Conservation (phyloP, 2,329 filamentous ascomycete genomes). For the Apiospora pterosperma region DNA sequence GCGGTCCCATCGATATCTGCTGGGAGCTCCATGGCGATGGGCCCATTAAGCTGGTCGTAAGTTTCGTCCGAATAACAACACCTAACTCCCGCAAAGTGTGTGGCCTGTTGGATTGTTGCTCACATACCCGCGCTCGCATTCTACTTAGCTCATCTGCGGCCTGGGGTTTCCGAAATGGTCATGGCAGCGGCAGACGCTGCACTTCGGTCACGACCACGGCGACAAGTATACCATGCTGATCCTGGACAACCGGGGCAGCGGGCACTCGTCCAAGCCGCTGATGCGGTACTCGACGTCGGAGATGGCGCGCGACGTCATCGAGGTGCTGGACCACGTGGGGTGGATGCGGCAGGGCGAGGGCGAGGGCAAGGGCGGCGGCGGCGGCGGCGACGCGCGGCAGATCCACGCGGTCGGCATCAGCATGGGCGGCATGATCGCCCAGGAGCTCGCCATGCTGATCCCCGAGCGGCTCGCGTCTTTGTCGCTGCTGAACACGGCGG, state of each 20-base stretch:
- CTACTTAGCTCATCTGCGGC: conserved; percentile 71
- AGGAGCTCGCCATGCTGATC: conserved; percentile 64
- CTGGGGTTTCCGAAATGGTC: conserved; percentile 64
- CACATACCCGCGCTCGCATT: not conserved
- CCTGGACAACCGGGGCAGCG: conserved; percentile 83
- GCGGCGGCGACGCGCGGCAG: conserved; percentile 30
- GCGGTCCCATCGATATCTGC: conserved; percentile 71
- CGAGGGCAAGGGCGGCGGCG: too few relatives aligned
- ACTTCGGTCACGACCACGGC: conserved; percentile 71
- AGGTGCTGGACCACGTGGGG: conserved; percentile 61
- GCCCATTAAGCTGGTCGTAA: conserved; percentile 67
- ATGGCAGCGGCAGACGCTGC: conserved; percentile 80
- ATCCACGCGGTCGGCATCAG: conserved; percentile 74
- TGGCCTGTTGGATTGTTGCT: not conserved
- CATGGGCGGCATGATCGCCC: conserved; percentile 90
- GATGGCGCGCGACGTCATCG: conserved; percentile 77
- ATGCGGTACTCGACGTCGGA: conserved; percentile 76
- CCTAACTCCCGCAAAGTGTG: conserved; percentile 3
- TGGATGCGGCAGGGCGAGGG: too few relatives aligned
- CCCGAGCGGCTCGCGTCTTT: conserved; percentile 54
- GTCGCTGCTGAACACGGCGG: conserved; percentile 59
- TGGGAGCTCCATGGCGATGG: conserved; percentile 81
- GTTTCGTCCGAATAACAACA: conserved; percentile 30
- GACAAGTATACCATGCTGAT: conserved; percentile 70
- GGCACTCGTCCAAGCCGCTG: conserved; percentile 73